These are phyloP conservation scores for Hypoxylon sp. DNA, from an alignment of 2,329 filamentous ascomycete genomes.

Conservation along the genomic window DNA sequence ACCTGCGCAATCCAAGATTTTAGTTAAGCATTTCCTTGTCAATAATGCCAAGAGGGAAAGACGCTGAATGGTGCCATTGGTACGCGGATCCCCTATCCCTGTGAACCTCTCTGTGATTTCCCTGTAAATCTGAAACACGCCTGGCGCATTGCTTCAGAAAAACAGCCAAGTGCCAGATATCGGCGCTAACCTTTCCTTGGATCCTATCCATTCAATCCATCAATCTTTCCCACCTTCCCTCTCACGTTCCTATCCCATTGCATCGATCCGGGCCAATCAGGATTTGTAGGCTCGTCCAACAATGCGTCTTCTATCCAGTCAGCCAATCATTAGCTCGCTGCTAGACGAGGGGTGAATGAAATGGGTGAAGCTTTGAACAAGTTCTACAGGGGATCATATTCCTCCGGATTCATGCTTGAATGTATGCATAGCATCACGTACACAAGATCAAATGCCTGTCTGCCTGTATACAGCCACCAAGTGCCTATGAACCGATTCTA, in stretches of 20 bases:
- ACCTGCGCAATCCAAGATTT: conserved; percentile 25
- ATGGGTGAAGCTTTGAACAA: conserved; percentile 3
- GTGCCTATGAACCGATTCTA: conserved; percentile 18
- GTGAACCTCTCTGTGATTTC: conserved; percentile 38
- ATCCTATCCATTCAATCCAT: conserved; percentile 38
- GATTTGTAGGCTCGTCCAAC: conserved; percentile 21
- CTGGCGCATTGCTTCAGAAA: conserved; percentile 61
- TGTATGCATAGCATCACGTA: conserved; percentile 18
- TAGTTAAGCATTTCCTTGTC: conserved; percentile 18
- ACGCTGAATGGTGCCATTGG: conserved; percentile 32
- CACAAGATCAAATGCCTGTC: conserved; percentile 17
- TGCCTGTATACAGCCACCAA: conserved; percentile 7
- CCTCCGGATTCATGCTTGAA: conserved; percentile 25
- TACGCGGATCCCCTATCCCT: conserved; percentile 38
- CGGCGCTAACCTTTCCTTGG: conserved; percentile 48
- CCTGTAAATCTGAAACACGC: conserved; percentile 59
- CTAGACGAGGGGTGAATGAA: neutral
- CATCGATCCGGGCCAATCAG: conserved; percentile 37
- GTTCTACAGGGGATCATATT: conserved; percentile 17
- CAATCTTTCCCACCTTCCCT: conserved; percentile 22
- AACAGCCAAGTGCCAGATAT: conserved; percentile 48
- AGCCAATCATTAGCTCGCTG: conserved; percentile 1
- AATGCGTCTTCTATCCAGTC: conserved; percentile 17
- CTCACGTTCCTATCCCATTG: conserved; percentile 14
- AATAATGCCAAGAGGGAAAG: conserved; percentile 28